Evolutionary conservation across 139 green algal species (phyloP).

Genomic region (Chlamydomonas incerta): DNA sequence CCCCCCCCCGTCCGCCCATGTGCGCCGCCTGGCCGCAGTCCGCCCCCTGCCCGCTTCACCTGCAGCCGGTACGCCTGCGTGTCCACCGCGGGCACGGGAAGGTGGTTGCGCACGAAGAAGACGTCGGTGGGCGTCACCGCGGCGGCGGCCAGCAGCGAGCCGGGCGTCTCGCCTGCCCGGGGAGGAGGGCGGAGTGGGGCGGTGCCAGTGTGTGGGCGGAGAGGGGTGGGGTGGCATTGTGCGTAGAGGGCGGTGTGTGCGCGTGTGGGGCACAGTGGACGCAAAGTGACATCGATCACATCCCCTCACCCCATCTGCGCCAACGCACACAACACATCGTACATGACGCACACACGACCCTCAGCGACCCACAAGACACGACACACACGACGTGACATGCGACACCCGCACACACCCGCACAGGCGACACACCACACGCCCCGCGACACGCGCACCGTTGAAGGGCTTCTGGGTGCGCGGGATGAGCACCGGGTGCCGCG

Average conservation of each 20-base stretch:
- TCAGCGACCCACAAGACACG: too few relatives aligned
- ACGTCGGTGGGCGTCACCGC: constrained; percentile 83
- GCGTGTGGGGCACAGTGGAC: too few relatives aligned
- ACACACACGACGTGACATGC: too few relatives aligned
- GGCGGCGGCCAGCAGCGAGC: constrained; percentile 64
- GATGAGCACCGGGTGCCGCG: constrained; percentile 73
- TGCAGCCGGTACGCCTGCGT: not conserved
- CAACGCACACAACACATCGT: too few relatives aligned
- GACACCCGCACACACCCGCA: too few relatives aligned
- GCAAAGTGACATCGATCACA: too few relatives aligned
- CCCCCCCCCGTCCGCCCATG: not conserved
- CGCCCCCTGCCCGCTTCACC: not conserved
- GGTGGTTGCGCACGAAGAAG: constrained; percentile 91
- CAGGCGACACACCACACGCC: too few relatives aligned
- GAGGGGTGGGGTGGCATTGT: too few relatives aligned
- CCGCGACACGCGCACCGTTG: constrained; percentile 85
- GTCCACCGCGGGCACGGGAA: constrained; percentile 82
- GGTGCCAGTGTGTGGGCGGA: not conserved
- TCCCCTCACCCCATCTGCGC: too few relatives aligned
- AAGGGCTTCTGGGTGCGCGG: constrained; percentile 77
- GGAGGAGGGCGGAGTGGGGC: not conserved
- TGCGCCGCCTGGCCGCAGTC: too few relatives aligned
- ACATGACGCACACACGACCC: too few relatives aligned
- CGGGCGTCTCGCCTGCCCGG: constrained; percentile 66
- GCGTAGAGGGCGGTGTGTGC: not conserved